Base-by-base conservation (phyloP, 2,329 filamentous ascomycete species). In the Pleoardoris graminearum region DNA sequence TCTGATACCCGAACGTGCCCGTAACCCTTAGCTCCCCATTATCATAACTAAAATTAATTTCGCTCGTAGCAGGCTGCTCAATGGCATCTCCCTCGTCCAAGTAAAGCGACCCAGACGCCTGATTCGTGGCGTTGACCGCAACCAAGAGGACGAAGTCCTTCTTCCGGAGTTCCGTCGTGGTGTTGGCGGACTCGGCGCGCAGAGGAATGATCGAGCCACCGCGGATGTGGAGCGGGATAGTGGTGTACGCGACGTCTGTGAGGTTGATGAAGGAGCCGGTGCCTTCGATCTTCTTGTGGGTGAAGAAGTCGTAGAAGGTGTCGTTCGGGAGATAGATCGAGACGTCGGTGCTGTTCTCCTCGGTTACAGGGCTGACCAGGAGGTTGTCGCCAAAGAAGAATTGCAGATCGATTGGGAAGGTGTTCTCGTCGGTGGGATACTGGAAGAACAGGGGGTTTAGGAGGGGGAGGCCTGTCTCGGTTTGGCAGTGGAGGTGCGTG, bases 71-170 rank as follows among this genome's bases (percentile, higher is more conserved):
- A 4, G 74, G 59, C 70, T 88, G 88, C 54, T 82, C 75, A 46
- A 91, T 59, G 12, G 81, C 85, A 44, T 85, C 84, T 2, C 90
- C 90, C 53, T 94, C 90, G 58, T 94, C 90, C 2, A 93, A 74
- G 67, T 92, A 93, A 44, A 94, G 76, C 42, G 79, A 77, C 0
- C 90, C 90, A 0, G 67, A 67, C 0, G 90, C 90, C n/a, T 77
- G 82, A 3, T 85, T 86, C 32, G 86, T 77, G 1, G 69, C 64
- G 7, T 83, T 84, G 0, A 88, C 79, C 0, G 89, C 86, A 35
- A 94, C 80, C 51, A 92, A 70, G 43, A 94, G 77, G 67, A 88
- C 83, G 74, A 93, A 93, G 60, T 86, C 78, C 61, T 87, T 79
- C 65, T 82, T 81, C 38, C 87, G 79, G 22, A 89, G 74, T 57